phyloP scores from a whole-genome alignment of 2,329 filamentous ascomycete genomes.

The Microdochium trichocladiopsis region DNA sequence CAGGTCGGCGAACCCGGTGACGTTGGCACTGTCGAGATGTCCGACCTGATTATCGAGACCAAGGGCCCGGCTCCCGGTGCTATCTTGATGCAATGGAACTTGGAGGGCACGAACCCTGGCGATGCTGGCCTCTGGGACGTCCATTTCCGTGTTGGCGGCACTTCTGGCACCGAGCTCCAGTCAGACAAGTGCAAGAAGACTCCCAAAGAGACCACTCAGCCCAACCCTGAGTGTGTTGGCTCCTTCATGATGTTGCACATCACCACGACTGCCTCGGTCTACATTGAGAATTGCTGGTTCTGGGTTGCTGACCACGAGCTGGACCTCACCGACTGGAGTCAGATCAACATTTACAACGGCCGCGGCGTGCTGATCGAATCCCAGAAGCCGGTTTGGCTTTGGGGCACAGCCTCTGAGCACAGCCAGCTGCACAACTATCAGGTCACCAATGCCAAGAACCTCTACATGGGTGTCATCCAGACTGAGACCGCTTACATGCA shows the following conservation, averaged over 20 bases:
- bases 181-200: constrained; percentile 74
- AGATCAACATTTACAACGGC: constrained; percentile 83
- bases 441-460: constrained; percentile 65
- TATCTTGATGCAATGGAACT: constrained; percentile 88
- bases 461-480: constrained; percentile 81
- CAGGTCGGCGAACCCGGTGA: constrained; percentile 76
- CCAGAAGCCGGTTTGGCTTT: constrained; percentile 72
- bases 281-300: constrained; percentile 85
- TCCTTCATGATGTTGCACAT: constrained; percentile 66
- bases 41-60: constrained; percentile 80
- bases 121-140: constrained; percentile 85
- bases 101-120: constrained; percentile 60
- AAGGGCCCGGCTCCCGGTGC: constrained; percentile 78
- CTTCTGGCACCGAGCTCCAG: constrained; percentile 76
- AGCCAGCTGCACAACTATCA: constrained; percentile 77
- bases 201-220: constrained; percentile 51
- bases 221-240: constrained; percentile 64
- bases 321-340: constrained; percentile 64
- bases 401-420: constrained; percentile 66
- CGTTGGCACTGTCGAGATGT: constrained; percentile 75
- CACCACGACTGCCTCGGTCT: constrained; percentile 56
- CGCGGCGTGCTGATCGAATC: constrained; percentile 78
- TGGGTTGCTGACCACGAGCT: constrained; percentile 91
- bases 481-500: constrained; percentile 88
- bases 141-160: constrained; percentile 89